Base-by-base conservation (phyloP, 2,329 filamentous ascomycete genomes). In the Alternaria sp. region DNA sequence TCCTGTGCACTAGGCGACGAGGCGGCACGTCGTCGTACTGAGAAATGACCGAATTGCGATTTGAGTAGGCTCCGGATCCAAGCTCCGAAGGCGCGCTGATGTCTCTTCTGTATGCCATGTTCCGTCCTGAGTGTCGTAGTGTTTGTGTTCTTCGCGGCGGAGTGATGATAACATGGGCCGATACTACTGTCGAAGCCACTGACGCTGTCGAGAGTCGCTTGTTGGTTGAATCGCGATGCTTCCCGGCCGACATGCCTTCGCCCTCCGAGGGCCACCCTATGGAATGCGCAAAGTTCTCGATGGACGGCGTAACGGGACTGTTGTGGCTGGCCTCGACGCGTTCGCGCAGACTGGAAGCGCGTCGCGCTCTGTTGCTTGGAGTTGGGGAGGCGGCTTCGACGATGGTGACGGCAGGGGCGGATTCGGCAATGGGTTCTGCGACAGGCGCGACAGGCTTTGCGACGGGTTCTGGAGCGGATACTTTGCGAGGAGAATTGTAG, bases 71-170 rank as follows among this genome's bases (percentile, higher is more conserved):
- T 4, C 78, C 68, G 3, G 83, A 80, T 11, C 80, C 82, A 61
- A 80, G 81, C 9, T 73, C 71, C 7, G 70, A 61, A 5, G 74
- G 66, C 7, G 73, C 73, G 56, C 69, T 72, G 28, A 65, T 55
- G 47, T 80, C 81, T 51, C 80, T 81, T 20, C 83, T 81, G 36
- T 86, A 75, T 3, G 85, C 85, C 57, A 80, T 72, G 60, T 84
- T 84, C 72, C 84, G 87, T 46, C 81, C 83, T 6, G 82, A 82
- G 68, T 87, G 86, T 51, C 86, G 83, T 51, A 88, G 73, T 1
- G 80, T 82, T 26, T 69, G 74, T 53, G 74, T 79, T 38, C 79
- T 75, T 61, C 79, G 80, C 39, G 80, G 82, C 4, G 83, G 81
- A 16, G 81, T 80, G 18, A 84, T 79, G 44, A 87, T 81, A 30